Evolutionary conservation across 495 filamentous ascomycete species (phyloP), one percentile per base, ranked within the genome.

Genomic region (Parathielavia hyrcaniae): DNA sequence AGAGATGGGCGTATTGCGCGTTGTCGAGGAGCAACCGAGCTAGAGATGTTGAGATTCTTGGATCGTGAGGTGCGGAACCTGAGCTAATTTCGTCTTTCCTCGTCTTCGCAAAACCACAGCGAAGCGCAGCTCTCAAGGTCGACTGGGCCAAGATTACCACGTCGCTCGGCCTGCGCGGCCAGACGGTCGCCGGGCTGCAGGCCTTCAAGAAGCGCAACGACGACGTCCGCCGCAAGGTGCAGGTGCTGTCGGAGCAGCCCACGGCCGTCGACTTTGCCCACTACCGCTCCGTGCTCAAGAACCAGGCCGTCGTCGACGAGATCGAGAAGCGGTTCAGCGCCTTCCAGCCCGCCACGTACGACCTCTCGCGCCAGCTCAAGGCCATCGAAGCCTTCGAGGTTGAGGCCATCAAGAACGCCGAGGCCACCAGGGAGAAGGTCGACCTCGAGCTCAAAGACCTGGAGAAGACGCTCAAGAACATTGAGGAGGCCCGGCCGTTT

Each of bases 181-280:
- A 88, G 76, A 99, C 95, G 63, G 90, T 86, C 58, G 75, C 86
- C 62, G 86, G 91, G 53, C 89, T 99, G 51, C 85, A 89, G 71
- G 78, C 89, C 64, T 99, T 99, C 86, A 99, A 99, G 81, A 92
- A 95, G 85, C 93, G 95, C 77, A 97, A 97, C 81, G 95, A 99
- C 65, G 91, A 97, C 69, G 91, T 89, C 71, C 92, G 93, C 77
- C 91, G 95, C 77, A 91, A 90, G 77, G 79, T 97, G 36, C 80
- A 82, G 70, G 54, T 83, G 44, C 88, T 97, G 43, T 82, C 81
- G 48, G 87, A 93, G 69, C 83, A 85, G 66, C 80, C 91, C 50
- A 86, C 88, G 71, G 79, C 81, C 34, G 80, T 99, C 75, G 91
- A 99, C 83, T 97, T 97, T 78, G 72, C 83, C 61, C 81, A 90